Base-by-base conservation (phyloP, 441 rosid genomes). In the Euphorbia celastroides region DNA sequence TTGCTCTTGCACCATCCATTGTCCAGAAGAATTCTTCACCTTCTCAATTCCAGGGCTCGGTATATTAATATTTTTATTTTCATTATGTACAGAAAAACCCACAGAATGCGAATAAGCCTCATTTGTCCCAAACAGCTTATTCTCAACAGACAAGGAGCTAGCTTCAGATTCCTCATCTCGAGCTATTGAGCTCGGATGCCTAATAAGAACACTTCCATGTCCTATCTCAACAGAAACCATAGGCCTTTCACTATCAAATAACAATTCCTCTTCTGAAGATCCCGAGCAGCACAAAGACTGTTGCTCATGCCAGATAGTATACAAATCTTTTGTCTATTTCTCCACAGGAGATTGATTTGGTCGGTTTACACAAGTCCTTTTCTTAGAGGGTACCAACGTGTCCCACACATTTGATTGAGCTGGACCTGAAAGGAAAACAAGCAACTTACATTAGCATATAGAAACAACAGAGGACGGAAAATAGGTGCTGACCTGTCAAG, bases 151-250 rank as follows among this genome's bases (percentile, higher is more conserved):
- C 59, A 92, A 86, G 20, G 99, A 94, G 78, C 98, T 94, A 63
- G 94, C 93, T 82, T 92, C 98, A 52, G 99, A 94, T 78, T 94
- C 98, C 78, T 95, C 98, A 52, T 95, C 98, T 68, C 96, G 89
- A 83, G 87, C 82, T 77, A 86, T 76, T 68, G 85, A 79, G 64
- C 88, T 83, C 1, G 98, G 99, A 76, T 92, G 86, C 78, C 83
- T 83, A 62, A 95, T 90, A 44, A 95, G 90, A 78, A 95, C 89
- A 71, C 96, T 86, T 79, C 99, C 99, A 82, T 95, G 97, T 57
- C 97, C 98, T 76, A 92, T 83, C 85, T 94, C 99, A 72, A 90
- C 90, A 79, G 99, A 92, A 31, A 90, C 94, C 98, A 92, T 84
- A 36, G 99, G 95, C 62, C 87, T 88, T 70, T 83, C 94, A 74